Evolutionary conservation across 2,329 filamentous ascomycete genomes (phyloP), one percentile per base, ranked within the genome.

Genomic region (Colletotrichum coccodes): DNA sequence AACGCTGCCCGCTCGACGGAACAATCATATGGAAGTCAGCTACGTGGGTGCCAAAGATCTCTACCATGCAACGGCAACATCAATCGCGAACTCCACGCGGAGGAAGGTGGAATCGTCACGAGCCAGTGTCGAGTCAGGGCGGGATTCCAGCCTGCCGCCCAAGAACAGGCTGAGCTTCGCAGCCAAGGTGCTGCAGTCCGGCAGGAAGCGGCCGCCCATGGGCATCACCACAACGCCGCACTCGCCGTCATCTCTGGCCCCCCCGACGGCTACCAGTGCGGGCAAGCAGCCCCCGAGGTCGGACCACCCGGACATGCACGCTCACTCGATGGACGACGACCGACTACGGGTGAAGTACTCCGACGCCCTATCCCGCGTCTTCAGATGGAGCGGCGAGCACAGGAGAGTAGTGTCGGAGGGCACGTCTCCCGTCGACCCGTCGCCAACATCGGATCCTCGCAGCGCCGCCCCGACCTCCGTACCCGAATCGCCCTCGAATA

Each of bases 51-150:
- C 70, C 26, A 68, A 72, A 34, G 74, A 74, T 46, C 70, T 76
- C 12, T 76, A 76, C 56, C 75, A 76, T 49, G 65, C 68, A 11
- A 70, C 73, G n/a, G 68, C 72, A 5, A 71, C 71, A 16, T 70
- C 74, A 30, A 68, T 74, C 7, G 74, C 74, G 8, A 64, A 62
- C 16, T 70, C 70, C 12, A 40, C 68, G 7, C 40, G 40, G 49
- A 59, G 34, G 32, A 47, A 42, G 34, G 23, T 18, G 14, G 23
- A n/a, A 26, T 36, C 42, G 3, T 65, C 62, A 28, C 64, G 40
- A 28, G 50, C 49, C 1, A 66, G 47, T 18, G 21, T 56, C 32
- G 62, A 69, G 16, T 44, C 61, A 8, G 62, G 54, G 18, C 32
- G 42, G 42, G 56, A 60, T 18, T 40, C 56, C 8, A 54, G 54